These are phyloP conservation scores for Aphanomyces cochlioides DNA, from an alignment of 352 stramenopile genomes.

Conservation along the genomic window DNA sequence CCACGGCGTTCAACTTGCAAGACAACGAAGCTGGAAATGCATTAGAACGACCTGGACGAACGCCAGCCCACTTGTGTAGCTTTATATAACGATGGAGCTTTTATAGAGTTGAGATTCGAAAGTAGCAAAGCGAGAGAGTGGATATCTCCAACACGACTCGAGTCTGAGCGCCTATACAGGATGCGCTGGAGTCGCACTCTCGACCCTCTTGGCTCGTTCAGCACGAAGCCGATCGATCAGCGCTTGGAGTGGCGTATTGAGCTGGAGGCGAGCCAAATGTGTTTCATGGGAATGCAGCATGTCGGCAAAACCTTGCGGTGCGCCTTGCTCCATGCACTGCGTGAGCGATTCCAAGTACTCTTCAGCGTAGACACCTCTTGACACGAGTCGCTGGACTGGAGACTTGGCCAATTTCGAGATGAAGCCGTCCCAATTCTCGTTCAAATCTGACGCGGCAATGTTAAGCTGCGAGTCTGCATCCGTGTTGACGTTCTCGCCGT, in stretches of 20 bases:
- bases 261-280: constrained; percentile 48
- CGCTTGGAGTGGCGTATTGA: constrained; percentile 44
- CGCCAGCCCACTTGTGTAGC: too few species aligned
- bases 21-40: too few species aligned
- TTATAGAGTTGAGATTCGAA: too few species aligned
- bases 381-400: constrained; percentile 66
- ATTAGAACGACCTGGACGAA: too few species aligned
- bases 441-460: constrained; percentile 55
- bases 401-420: constrained; percentile 52
- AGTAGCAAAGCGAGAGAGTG: too few species aligned
- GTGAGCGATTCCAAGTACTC: constrained; percentile 68
- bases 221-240: constrained; percentile 51
- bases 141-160: too few species aligned
- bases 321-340: constrained; percentile 57
- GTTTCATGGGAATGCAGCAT: constrained; percentile 64
- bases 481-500: constrained; percentile 48
- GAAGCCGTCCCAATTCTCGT: constrained; percentile 56
- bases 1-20: too few species aligned
- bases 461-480: constrained; percentile 60
- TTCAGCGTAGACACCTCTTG: constrained; percentile 68
- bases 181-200: too few species aligned
- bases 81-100: too few species aligned
- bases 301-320: constrained; percentile 50
- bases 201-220: too few species aligned
- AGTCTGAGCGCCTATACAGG: too few species aligned